phyloP scores from a whole-genome alignment of 768 basidiomycete species.

The Fibroporia radiculosa region DNA sequence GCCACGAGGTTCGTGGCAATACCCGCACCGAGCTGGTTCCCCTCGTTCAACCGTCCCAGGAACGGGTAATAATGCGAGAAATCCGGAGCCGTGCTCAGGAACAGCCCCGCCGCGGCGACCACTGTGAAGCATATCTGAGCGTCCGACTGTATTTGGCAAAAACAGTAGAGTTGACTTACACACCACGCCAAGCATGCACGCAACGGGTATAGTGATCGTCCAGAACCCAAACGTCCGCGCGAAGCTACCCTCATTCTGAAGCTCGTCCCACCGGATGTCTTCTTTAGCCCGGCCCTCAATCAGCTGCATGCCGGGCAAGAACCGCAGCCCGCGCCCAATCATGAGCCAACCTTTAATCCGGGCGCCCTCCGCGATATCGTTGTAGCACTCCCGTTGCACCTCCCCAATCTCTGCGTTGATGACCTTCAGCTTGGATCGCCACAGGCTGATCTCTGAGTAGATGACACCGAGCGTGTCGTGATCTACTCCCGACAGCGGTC shows the following conservation, averaged over 20 bases:
- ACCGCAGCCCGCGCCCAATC: conserved; percentile 60
- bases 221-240: conserved; percentile 48
- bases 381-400: conserved; percentile 57
- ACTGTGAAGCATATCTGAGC: conserved; percentile 43
- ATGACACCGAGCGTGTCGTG: conserved; percentile 58
- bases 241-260: conserved; percentile 49
- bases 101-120: conserved; percentile 61
- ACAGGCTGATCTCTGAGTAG: conserved; percentile 62
- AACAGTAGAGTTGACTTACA: conserved; percentile 37
- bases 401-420: conserved; percentile 72
- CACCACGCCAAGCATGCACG: conserved; percentile 45
- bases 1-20: conserved; percentile 64
- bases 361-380: conserved; percentile 64
- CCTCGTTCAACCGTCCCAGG: conserved; percentile 41
- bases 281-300: conserved; percentile 80
- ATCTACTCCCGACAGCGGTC: conserved; percentile 64
- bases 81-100: conserved; percentile 62
- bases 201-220: conserved; percentile 43
- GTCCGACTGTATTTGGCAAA: not conserved
- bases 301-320: conserved; percentile 53
- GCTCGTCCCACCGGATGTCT: conserved; percentile 73
- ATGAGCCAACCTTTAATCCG: conserved; percentile 73
- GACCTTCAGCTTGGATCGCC: conserved; percentile 60
- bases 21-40: conserved; percentile 48
- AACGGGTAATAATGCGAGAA: conserved; percentile 67